Base-by-base conservation (phyloP, 1,139 yeast genomes). In the Yamadazyma atlantica region DNA sequence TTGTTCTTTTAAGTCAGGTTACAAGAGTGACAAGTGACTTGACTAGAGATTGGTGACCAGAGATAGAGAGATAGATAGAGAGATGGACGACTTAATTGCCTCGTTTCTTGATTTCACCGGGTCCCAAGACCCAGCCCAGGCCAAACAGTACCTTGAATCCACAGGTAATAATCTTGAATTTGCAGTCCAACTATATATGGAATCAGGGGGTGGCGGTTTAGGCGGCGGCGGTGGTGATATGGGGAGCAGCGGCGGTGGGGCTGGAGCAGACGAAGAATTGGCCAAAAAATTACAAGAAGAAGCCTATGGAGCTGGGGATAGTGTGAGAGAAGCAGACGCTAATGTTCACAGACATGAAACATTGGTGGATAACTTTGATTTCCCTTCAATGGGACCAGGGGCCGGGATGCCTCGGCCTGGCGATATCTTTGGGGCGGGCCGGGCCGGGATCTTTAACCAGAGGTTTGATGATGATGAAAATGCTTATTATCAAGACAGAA, bases 31-130 rank as follows among this genome's bases (percentile, higher is more conserved):
- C n/a, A n/a, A n/a, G n/a, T n/a, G n/a, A n/a, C n/a, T n/a, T n/a
- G n/a, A n/a, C n/a, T n/a, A n/a, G n/a, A n/a, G n/a, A n/a, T n/a
- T n/a, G n/a, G n/a, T n/a, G 12, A n/a, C 5, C 26, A 10, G 6
- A 23, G 12, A 5, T 11, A n/a, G 6, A 10, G 11, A 15, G 8
- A 15, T 12, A 12, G 31, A 16, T 29, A 29, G 8, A 7, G 12
- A 29, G 25, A 47, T 48, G 51, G 51, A 48, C 34, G 48, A 44
- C 21, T 39, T 41, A 23, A 46, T 49, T 6, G 82, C 85, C 15
- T 79, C 83, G 23, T 92, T 92, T 60, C 70, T 90, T 57, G 92
- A 94, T 25, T 84, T 94, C 39, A 89, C 98, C 0, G 88, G 88
- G 14, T 78, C 78, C 4, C 73, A 80, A 2, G 94, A 86, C 54